Evolutionary conservation across 345 rosid species (phyloP), one percentile per base, ranked within the genome.

Genomic region (Populus tremula): DNA sequence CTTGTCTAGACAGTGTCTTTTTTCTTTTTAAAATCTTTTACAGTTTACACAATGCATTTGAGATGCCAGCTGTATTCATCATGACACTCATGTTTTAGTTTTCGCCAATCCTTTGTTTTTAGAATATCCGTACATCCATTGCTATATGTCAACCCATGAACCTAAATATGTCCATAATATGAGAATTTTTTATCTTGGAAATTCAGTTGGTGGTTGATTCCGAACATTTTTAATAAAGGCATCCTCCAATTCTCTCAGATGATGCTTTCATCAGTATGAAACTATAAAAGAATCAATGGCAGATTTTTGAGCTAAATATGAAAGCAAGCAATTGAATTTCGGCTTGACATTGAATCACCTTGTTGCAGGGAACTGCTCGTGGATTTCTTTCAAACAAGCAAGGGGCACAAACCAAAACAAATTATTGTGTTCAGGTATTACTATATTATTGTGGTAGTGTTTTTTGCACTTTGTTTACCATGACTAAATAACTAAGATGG

Each of bases 391-490:
- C 50, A 53, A 69, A 89, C 97, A 2, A 90, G 95, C 78, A 78
- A 73, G 8, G 50, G 33, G 39, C 73, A 71, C 25, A 94, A 93
- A 87, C 98, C 98, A 29, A 85, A 81, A 65, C 97, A 91, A 79
- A 91, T 94, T 71, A 88, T 94, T 68, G 77, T 93, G 59, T 94
- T 94, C 90, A 92, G 98, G 98, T 91, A 84, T 73, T 74, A 13
- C 63, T 71, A 38, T 69, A 2, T 9, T n/a, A 49, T 41, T 25
- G 50, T n/a, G 14, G 53, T 62, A n/a, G 70, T 5, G 9, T 2
- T 71, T 78, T 66, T 39, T 16, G n/a, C 12, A 3, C 5, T 35
- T 77, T 12, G 27, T 17, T 33, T 50, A 25, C 53, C 31, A 31
- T 68, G 61, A 35, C 23, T 14, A 59, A 41, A 67, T 50, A 67